Base-by-base conservation (phyloP, 345 rosid species). In the Gossypium longicalyx region DNA sequence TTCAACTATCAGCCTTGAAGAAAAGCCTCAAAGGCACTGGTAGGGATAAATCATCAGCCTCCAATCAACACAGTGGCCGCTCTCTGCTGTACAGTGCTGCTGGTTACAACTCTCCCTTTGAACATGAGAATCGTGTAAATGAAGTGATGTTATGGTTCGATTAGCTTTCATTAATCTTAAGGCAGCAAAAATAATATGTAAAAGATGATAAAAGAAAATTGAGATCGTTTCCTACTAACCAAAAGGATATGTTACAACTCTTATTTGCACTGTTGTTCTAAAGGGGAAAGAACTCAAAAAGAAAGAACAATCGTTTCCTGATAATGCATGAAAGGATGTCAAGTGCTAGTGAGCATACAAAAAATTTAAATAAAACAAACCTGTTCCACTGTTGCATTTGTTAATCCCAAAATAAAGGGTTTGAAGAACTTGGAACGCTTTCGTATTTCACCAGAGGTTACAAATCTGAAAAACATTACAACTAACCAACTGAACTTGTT, bases 401-500 rank as follows among this genome's bases (percentile, higher is more conserved):
- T 59, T 25, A 59, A 79, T 77, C 98, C 99, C 81, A 87, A 61
- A 74, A 96, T 82, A 67, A 96, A 96, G 60, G 98, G 99, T 83
- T 88, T 97, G 70, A 91, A 93, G 79, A 96, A 96, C 20, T 90
- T 92, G 0, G 92, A 80, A 63, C 97, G 97, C 61, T 85, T 93
- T 71, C 88, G 85, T 78, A 96, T 90, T 79, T 96, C 98, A 56
- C 97, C 97, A 78, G 99, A 85, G 60, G 98, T 91, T 72, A 96
- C 97, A 85, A 93, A 96, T 84, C 98, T 96, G 89, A 96, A 91
- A 86, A 96, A 93, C 98, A 96, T 96, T 72, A 96, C 99, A 82
- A 90, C 99, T 96, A 81, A 79, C 84, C 81, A 81, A 83, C 84
- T 76, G 76, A 79, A 76, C 59, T 48, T 82, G 80, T 93, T 77